Evolutionary conservation across 2,329 filamentous ascomycete genomes (phyloP).

Genomic region (Pestalotiopsis sp.): DNA sequence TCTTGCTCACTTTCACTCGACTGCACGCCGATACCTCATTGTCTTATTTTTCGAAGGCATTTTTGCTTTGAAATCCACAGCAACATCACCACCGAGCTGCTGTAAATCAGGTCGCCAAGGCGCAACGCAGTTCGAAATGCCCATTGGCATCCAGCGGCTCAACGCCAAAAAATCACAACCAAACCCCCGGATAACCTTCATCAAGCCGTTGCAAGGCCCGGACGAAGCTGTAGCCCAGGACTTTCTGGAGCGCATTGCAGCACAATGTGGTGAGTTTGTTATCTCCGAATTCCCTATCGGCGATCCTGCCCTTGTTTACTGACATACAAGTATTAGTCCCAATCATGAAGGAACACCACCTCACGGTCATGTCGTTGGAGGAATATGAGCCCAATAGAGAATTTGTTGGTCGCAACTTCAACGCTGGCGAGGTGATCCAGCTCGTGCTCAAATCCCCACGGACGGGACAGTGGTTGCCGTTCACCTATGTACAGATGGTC

Average conservation of each 20-base stretch:
- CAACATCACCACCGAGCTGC: no score
- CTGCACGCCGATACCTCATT: neutral
- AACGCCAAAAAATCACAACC: slow-evolving; percentile 76
- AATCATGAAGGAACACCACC: slow-evolving; percentile 67
- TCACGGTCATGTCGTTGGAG: slow-evolving; percentile 72
- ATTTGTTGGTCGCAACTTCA: slow-evolving; percentile 89
- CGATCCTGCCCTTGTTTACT: neutral
- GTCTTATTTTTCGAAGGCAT: neutral
- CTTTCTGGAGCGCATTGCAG: slow-evolving; percentile 76
- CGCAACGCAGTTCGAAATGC: slow-evolving; percentile 56
- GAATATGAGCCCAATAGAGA: slow-evolving; percentile 81
- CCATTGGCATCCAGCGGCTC: slow-evolving; percentile 75
- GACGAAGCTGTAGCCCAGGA: slow-evolving; percentile 66
- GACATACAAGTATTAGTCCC: slow-evolving; percentile 50
- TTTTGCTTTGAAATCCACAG: neutral
- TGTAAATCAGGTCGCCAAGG: no score
- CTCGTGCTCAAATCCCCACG: slow-evolving; percentile 73
- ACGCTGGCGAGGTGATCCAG: slow-evolving; percentile 84
- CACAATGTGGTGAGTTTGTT: slow-evolving; percentile 66
- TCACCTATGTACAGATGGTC: slow-evolving; percentile 86
- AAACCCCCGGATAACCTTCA: slow-evolving; percentile 81
- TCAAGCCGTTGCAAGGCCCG: slow-evolving; percentile 73
- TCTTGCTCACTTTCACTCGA: neutral
- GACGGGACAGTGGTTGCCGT: slow-evolving; percentile 74
- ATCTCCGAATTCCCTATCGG: neutral